A percentile compares a stretch with the other conserved stretches of the same genome.
These are phyloP conservation scores for Allantophomopsis cytisporea DNA, from an alignment of 2,329 filamentous ascomycete species.

Conservation along the genomic window DNA sequence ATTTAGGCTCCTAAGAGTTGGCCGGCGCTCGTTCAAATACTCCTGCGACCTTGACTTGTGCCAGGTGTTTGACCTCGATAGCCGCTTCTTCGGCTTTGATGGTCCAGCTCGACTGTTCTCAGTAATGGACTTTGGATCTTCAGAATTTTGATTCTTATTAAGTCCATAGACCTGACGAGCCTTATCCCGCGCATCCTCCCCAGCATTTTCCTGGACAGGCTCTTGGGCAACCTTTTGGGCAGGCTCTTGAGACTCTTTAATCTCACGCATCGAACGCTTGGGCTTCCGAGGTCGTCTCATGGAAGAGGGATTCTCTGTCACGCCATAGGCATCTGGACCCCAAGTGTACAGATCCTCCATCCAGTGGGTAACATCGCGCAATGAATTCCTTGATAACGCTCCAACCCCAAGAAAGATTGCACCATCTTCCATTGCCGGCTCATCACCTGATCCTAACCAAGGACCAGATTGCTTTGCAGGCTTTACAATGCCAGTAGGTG, in stretches of 20 bases:
- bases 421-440: slow-evolving; percentile 62
- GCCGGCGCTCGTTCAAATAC: slow-evolving; percentile 1
- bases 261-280: background rate
- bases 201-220: background rate
- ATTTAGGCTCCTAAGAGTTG: background rate
- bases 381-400: slow-evolving; percentile 53
- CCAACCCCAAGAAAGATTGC: slow-evolving; percentile 77
- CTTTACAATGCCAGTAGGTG: slow-evolving; percentile 5
- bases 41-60: background rate
- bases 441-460: slow-evolving; percentile 65
- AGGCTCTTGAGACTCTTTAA: too few species aligned
- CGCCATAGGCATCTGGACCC: slow-evolving; percentile 74
- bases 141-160: background rate
- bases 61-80: background rate
- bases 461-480: slow-evolving; percentile 16
- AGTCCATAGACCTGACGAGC: background rate
- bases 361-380: slow-evolving; percentile 69
- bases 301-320: slow-evolving; percentile 65
- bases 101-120: background rate
- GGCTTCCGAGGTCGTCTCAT: slow-evolving; percentile 28
- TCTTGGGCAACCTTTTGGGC: background rate
- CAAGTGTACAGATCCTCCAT: slow-evolving; percentile 78
- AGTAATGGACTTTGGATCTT: background rate
- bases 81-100: background rate
- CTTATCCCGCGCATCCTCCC: too few species aligned